Evolutionary conservation across 2,329 filamentous ascomycete genomes (phyloP).

Genomic region (Nemania sp.): DNA sequence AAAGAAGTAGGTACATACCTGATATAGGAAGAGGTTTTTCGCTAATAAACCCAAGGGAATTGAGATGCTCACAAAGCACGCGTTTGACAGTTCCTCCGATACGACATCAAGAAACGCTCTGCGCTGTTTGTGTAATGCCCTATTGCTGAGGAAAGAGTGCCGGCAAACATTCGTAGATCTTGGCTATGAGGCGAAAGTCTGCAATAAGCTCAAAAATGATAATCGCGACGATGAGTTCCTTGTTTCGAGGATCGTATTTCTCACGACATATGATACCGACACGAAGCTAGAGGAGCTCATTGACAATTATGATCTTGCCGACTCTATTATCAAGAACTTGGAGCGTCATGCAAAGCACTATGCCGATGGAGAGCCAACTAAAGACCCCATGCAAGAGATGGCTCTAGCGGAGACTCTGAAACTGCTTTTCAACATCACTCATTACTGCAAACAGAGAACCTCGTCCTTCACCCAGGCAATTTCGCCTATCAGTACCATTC

Average conservation of each 20-base stretch:
- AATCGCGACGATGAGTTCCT: slow-evolving; percentile 86
- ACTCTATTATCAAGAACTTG: slow-evolving; percentile 72
- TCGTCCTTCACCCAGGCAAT: slow-evolving; percentile 69
- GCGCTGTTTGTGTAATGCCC: slow-evolving; percentile 81
- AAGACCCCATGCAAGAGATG: slow-evolving; percentile 72
- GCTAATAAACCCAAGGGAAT: slow-evolving; percentile 64
- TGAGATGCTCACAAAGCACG: slow-evolving; percentile 70
- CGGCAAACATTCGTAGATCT: slow-evolving; percentile 75
- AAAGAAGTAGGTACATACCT: slow-evolving; percentile 58
- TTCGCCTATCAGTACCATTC: slow-evolving; percentile 70
- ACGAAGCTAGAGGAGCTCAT: slow-evolving; percentile 69
- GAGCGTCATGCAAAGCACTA: slow-evolving; percentile 65
- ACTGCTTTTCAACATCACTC: slow-evolving; percentile 84
- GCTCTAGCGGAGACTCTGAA: slow-evolving; percentile 85
- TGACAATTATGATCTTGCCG: slow-evolving; percentile 66
- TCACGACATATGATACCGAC: slow-evolving; percentile 77
- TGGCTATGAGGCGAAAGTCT: slow-evolving; percentile 68
- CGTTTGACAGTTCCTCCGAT: slow-evolving; percentile 67
- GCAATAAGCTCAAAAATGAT: slow-evolving; percentile 72
- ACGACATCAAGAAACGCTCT: slow-evolving; percentile 75
- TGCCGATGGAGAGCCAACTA: slow-evolving; percentile 38
- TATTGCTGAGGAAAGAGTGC: slow-evolving; percentile 70
- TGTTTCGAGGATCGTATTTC: slow-evolving; percentile 75
- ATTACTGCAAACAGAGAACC: slow-evolving; percentile 68
- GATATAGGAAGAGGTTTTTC: slow-evolving; percentile 12